A percentile compares a stretch with the other conserved stretches of the same genome.
These are phyloP conservation scores for Cladorrhinum sp. DNA, from an alignment of 2,329 filamentous ascomycete genomes.

Conservation along the genomic window DNA sequence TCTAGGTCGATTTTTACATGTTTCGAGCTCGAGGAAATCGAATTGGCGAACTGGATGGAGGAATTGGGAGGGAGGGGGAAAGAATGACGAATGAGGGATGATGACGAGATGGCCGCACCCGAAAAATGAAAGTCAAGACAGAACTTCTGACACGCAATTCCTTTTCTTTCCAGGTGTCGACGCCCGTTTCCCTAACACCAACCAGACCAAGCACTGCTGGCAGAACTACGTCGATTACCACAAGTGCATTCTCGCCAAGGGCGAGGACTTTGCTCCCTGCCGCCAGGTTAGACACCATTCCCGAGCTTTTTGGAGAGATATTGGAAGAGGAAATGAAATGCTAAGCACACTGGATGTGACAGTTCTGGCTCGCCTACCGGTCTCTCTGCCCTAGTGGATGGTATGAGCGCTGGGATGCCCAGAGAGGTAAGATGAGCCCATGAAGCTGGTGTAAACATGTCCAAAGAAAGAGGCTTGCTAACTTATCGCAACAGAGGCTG, in stretches of 20 bases:
- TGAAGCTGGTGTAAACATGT: background rate
- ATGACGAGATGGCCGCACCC: background rate
- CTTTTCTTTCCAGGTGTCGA: constrained; percentile 83
- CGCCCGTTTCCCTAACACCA: constrained; percentile 97
- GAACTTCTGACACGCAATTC: constrained; percentile 24
- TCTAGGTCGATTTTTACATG: background rate
- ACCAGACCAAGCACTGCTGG: constrained; percentile 99
- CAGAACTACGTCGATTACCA: constrained; percentile 99
- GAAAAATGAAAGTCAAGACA: constrained; percentile 20
- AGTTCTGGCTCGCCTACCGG: constrained; percentile 97
- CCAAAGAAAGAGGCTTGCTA: background rate
- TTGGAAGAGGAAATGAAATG: constrained; percentile 20
- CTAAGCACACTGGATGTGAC: constrained; percentile 19
- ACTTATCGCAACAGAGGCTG: constrained; percentile 50
- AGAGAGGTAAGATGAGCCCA: constrained; percentile 67
- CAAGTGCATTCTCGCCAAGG: constrained; percentile 98
- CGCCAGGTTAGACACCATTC: constrained; percentile 66
- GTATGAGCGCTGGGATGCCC: constrained; percentile 94
- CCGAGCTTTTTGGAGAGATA: background rate
- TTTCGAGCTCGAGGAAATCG: constrained; percentile 2
- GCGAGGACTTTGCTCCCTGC: constrained; percentile 97
- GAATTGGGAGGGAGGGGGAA: constrained; percentile 9
- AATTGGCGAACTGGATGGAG: constrained; percentile 14
- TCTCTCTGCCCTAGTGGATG: constrained; percentile 96
- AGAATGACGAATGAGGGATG: background rate